These are phyloP conservation scores for Marasmius fiardii DNA, from an alignment of 1,284 basidiomycete genomes.

Conservation along the genomic window DNA sequence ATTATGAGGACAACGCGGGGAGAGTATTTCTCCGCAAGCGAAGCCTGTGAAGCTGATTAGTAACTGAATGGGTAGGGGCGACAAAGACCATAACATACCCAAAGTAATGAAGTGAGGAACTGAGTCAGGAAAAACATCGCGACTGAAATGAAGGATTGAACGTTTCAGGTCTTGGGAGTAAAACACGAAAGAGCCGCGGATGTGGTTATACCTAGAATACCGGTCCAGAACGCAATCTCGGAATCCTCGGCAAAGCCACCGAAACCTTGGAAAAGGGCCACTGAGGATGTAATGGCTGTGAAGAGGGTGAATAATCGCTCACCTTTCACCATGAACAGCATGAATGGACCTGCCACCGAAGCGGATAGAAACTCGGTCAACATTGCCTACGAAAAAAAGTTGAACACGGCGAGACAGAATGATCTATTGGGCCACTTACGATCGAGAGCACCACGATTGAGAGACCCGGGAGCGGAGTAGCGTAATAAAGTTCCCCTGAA, in stretches of 20 bases:
- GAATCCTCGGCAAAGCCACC: slow-evolving; percentile 63
- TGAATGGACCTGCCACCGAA: slow-evolving; percentile 85
- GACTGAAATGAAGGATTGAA: slow-evolving; percentile 37
- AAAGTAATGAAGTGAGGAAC: slow-evolving; percentile 91
- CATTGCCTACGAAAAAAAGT: slow-evolving; percentile 61
- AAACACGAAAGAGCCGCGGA: slow-evolving; percentile 8
- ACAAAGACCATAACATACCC: slow-evolving; percentile 43
- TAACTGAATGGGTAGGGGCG: not conserved
- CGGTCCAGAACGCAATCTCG: slow-evolving; percentile 83
- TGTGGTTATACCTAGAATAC: slow-evolving; percentile 57
- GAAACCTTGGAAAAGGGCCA: slow-evolving; percentile 45
- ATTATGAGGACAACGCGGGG: slow-evolving; percentile 82
- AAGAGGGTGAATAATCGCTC: not conserved
- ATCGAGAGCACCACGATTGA: slow-evolving; percentile 92
- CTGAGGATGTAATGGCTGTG: not conserved
- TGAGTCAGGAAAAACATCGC: slow-evolving; percentile 82
- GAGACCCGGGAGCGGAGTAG: slow-evolving; percentile 79
- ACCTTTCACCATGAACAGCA: slow-evolving; percentile 93
- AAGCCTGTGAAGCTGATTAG: slow-evolving; percentile 57
- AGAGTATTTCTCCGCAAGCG: slow-evolving; percentile 89
- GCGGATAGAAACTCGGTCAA: slow-evolving; percentile 91
- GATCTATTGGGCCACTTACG: slow-evolving; percentile 42
- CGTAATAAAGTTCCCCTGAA: slow-evolving; percentile 47
- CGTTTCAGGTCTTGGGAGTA: slow-evolving; percentile 4
- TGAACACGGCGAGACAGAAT: not conserved